A percentile compares a stretch with the other conserved stretches of the same genome.
phyloP scores from a whole-genome alignment of 2,329 filamentous ascomycete genomes.

The Coniella vitis region DNA sequence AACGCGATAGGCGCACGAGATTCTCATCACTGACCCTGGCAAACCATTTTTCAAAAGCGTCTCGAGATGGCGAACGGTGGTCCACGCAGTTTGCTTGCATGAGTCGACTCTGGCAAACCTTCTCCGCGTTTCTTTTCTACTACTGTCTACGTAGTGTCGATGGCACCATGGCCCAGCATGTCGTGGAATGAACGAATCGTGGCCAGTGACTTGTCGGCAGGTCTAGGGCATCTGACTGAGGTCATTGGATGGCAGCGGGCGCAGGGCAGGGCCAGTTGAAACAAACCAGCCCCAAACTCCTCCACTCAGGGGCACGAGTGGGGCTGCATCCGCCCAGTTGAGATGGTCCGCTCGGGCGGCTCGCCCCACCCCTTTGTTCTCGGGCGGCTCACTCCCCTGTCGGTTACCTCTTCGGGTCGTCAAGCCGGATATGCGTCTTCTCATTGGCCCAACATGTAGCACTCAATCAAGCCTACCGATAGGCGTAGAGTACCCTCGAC shows the following conservation, averaged over 20 bases:
- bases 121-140: no score
- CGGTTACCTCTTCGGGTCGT: neutral
- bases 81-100: no score
- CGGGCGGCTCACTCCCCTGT: neutral
- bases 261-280: neutral
- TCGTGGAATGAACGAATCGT: neutral
- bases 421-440: neutral
- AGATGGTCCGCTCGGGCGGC: neutral
- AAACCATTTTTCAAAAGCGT: neutral
- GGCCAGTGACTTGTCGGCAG: neutral
- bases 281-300: neutral
- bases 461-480: no score
- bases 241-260: conserved; percentile 2
- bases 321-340: neutral
- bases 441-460: neutral
- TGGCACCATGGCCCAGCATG: neutral
- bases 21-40: no score
- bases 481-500: no score
- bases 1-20: no score
- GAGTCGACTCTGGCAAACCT: no score
- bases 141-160: no score
- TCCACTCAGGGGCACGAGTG: conserved; percentile 1
- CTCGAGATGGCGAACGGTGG: no score
- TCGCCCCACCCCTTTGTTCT: neutral
- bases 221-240: neutral